phyloP scores from a whole-genome alignment of 331 rosid species.

The Telfairia occidentalis region DNA sequence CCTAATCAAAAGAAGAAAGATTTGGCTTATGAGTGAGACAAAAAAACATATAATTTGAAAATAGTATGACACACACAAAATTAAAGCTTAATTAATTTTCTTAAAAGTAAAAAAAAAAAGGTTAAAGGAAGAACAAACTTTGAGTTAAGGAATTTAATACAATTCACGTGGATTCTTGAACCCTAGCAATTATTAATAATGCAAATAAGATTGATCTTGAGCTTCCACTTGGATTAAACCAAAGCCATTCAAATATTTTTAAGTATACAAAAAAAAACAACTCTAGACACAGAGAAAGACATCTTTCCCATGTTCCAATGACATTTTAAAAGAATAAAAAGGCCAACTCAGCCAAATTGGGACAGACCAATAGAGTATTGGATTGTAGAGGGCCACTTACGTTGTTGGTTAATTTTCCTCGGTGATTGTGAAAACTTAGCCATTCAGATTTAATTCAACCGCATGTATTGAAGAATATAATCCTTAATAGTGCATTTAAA shows the following conservation, averaged over 20 bases:
- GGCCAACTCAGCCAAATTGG: neutral
- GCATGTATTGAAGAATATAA: neutral
- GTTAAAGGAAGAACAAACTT: neutral
- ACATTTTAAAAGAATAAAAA: neutral
- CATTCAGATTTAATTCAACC: neutral
- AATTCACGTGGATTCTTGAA: neutral
- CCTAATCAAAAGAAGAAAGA: no score
- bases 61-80: neutral
- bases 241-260: neutral
- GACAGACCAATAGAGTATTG: neutral
- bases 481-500: neutral
- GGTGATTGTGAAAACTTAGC: neutral
- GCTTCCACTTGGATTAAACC: neutral
- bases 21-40: no score
- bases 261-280: neutral
- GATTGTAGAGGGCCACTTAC: neutral
- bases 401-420: neutral
- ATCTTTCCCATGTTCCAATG: constrained; percentile 7
- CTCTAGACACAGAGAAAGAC: neutral
- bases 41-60: no score
- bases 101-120: no score
- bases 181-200: neutral
- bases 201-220: neutral
- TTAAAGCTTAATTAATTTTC: no score
- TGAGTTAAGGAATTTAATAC: neutral